Percentiles rank a stretch among this genome's conserved stretches.
phyloP scores from a whole-genome alignment of 83 land plant species.

The Thuja plicata region DNA sequence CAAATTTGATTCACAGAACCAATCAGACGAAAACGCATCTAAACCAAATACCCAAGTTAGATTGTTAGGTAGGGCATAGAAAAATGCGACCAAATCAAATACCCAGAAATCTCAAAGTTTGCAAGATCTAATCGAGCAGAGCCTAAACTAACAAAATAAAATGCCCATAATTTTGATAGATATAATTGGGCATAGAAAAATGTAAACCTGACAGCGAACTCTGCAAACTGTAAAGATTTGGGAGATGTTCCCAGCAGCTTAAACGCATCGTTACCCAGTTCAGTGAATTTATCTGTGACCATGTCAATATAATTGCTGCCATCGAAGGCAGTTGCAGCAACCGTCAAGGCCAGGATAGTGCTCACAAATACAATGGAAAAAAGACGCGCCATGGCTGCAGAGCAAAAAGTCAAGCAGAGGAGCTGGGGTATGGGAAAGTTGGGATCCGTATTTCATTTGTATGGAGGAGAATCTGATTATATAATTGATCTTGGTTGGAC shows the following conservation, averaged over 20 bases:
- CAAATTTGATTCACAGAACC: too few species aligned
- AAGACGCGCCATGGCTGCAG: constrained; percentile 19
- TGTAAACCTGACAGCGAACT: constrained; percentile 52
- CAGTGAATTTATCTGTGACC: constrained; percentile 40
- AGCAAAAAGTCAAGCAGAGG: neutral
- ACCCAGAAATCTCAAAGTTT: neutral
- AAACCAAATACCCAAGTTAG: too few species aligned
- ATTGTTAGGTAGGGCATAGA: too few species aligned
- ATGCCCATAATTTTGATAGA: neutral
- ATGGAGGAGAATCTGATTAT: too few species aligned
- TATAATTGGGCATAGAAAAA: neutral
- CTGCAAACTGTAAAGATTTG: constrained; percentile 50
- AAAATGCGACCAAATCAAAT: neutral
- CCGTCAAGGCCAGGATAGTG: constrained; percentile 6
- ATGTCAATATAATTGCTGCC: constrained; percentile 48
- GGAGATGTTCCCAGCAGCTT: constrained; percentile 36
- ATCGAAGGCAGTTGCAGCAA: constrained; percentile 24
- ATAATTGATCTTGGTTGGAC: too few species aligned
- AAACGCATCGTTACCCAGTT: constrained; percentile 26
- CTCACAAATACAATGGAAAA: constrained; percentile 9
- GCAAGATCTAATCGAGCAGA: too few species aligned
- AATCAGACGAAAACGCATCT: too few species aligned
- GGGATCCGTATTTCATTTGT: too few species aligned
- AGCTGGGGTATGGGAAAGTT: neutral
- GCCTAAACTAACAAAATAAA: neutral